Conservation (phyloP, 2,329 filamentous ascomycete genomes). For the Fusarium setosum region DNA sequence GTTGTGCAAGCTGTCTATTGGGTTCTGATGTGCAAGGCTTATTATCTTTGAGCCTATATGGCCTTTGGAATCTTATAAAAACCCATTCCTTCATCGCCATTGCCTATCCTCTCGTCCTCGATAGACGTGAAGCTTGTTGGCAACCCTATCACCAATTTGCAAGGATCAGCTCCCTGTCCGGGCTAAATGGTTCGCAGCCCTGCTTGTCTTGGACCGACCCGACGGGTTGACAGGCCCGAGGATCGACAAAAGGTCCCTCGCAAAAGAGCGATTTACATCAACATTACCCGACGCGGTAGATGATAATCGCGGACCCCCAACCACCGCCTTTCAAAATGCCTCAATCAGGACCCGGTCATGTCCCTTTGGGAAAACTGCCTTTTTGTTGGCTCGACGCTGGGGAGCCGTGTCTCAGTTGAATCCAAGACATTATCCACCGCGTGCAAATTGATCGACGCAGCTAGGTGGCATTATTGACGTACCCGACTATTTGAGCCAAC, state of each 20-base stretch:
- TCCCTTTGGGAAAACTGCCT: background rate
- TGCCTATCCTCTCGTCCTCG: background rate
- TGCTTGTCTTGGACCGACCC: constrained; percentile 23
- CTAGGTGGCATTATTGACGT: constrained; percentile 26
- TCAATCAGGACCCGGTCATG: constrained; percentile 13
- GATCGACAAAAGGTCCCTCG: constrained; percentile 19
- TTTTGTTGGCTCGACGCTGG: background rate
- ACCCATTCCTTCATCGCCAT: background rate
- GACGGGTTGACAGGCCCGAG: constrained; percentile 26
- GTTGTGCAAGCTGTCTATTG: too few relatives aligned
- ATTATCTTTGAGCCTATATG: background rate
- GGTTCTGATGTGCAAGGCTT: background rate
- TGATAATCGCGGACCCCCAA: constrained; percentile 14
- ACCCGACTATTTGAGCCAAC: constrained; percentile 32
- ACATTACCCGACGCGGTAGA: constrained; percentile 11
- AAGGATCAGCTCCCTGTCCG: background rate
- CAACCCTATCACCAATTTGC: background rate
- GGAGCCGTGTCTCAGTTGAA: constrained; percentile 39
- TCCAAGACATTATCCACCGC: constrained; percentile 17
- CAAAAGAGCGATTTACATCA: constrained; percentile 10
- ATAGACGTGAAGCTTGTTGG: background rate
- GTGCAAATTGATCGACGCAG: constrained; percentile 22
- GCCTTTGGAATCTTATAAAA: background rate
- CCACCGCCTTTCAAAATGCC: constrained; percentile 32
- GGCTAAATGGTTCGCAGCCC: constrained; percentile 13